phyloP scores from a whole-genome alignment of 805 yeast genomes.

The Zygosaccharomyces rouxii region DNA sequence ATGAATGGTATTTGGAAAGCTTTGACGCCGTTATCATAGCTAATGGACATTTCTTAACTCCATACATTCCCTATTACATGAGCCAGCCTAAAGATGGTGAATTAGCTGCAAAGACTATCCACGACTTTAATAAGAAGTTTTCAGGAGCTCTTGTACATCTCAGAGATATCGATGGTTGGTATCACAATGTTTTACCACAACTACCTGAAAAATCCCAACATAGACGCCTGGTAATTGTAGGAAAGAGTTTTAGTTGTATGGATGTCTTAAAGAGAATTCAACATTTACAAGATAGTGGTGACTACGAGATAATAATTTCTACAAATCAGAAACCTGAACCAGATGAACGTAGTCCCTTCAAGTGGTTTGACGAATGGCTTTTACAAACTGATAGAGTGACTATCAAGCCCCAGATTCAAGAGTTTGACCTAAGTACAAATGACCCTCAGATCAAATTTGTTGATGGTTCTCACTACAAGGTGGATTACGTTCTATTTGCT shows the following conservation, averaged over 20 bases:
- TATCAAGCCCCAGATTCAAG: constrained; percentile 32
- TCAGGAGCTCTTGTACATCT: constrained; percentile 46
- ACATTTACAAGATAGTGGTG: constrained; percentile 23
- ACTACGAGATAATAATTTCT: constrained; percentile 48
- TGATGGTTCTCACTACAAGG: constrained; percentile 31
- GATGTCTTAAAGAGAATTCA: constrained; percentile 41
- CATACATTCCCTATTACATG: constrained; percentile 36
- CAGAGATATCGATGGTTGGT: constrained; percentile 33
- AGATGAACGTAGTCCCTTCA: constrained; percentile 35
- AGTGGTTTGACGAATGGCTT: constrained; percentile 38
- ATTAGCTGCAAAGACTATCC: constrained; percentile 10
- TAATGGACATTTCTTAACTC: constrained; percentile 42
- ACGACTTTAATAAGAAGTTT: constrained; percentile 16
- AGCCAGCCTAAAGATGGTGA: constrained; percentile 10
- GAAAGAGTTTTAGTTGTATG: constrained; percentile 39
- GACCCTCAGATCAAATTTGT: constrained; percentile 27
- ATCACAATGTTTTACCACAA: constrained; percentile 13
- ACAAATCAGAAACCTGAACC: constrained; percentile 50
- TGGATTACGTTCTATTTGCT: constrained; percentile 42
- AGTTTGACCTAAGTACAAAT: constrained; percentile 24
- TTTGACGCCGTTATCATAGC: constrained; percentile 41
- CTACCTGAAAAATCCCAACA: constrained; percentile 24
- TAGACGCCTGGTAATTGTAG: constrained; percentile 36
- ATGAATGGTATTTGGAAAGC: constrained; percentile 38
- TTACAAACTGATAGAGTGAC: constrained; percentile 30